A percentile compares a stretch with the other conserved stretches of the same genome.
Conservation (phyloP, 441 rosid genomes). For the Pelargonium citronellum region DNA sequence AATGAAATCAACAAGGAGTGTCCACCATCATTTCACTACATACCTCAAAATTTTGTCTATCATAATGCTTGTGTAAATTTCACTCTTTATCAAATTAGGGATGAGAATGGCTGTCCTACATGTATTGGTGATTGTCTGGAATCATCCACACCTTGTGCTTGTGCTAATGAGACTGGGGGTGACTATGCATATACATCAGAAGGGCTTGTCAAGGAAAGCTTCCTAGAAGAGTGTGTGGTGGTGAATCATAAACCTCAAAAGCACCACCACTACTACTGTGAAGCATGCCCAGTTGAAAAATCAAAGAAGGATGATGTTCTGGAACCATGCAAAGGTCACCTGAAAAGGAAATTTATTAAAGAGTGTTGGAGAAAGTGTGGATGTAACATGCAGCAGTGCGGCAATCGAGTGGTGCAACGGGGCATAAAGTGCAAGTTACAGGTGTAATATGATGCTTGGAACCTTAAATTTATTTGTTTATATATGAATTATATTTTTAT, state of each 20-base stretch:
- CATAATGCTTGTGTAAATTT: slow-evolving; percentile 53
- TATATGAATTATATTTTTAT: slow-evolving; percentile 12
- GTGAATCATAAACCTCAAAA: slow-evolving; percentile 50
- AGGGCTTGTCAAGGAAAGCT: slow-evolving; percentile 53
- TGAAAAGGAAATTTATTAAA: slow-evolving; percentile 60
- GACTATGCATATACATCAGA: slow-evolving; percentile 49
- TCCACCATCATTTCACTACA: slow-evolving; percentile 60
- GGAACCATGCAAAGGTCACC: slow-evolving; percentile 82
- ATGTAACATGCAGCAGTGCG: slow-evolving; percentile 58
- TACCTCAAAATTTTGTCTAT: slow-evolving; percentile 48
- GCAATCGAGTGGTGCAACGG: slow-evolving; percentile 85
- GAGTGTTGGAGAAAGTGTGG: slow-evolving; percentile 96
- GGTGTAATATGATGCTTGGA: slow-evolving; percentile 33
- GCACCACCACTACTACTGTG: slow-evolving; percentile 48
- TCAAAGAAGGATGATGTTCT: slow-evolving; percentile 43
- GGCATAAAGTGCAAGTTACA: slow-evolving; percentile 69
- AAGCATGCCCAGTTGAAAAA: slow-evolving; percentile 66
- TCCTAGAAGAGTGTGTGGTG: slow-evolving; percentile 56
- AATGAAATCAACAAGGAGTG: slow-evolving; percentile 53
- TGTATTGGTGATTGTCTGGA: slow-evolving; percentile 67
- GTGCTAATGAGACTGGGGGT: slow-evolving; percentile 43
- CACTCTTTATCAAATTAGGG: slow-evolving; percentile 48
- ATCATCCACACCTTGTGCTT: slow-evolving; percentile 45
- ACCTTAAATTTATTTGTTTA: slow-evolving; percentile 8
- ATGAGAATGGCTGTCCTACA: slow-evolving; percentile 54